phyloP scores from a whole-genome alignment of 1,284 basidiomycete genomes.

The Ceratobasidium theobromae region DNA sequence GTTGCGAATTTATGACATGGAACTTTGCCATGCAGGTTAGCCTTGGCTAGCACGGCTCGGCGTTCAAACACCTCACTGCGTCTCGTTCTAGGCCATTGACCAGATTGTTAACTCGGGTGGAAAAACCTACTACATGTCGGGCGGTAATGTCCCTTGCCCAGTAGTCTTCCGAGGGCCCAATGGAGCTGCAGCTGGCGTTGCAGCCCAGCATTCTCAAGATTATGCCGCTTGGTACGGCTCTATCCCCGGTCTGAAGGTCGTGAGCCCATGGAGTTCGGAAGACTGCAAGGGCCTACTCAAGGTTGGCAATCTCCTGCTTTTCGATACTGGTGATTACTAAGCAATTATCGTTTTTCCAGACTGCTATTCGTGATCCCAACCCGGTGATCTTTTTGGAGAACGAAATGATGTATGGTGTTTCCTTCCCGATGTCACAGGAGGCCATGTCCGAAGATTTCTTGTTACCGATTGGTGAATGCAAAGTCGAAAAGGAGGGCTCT shows the following conservation, averaged over 20 bases:
- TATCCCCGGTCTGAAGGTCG: conserved; percentile 95
- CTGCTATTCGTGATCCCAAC: conserved; percentile 98
- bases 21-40: conserved; percentile 85
- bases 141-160: conserved; percentile 95
- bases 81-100: conserved; percentile 77
- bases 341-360: conserved; percentile 47
- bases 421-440: conserved; percentile 94
- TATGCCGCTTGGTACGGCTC: conserved; percentile 95
- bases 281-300: conserved; percentile 99
- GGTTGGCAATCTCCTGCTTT: conserved; percentile 49
- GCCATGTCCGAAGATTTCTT: conserved; percentile 95
- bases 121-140: conserved; percentile 99
- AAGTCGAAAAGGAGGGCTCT: conserved; percentile 89
- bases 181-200: conserved; percentile 97
- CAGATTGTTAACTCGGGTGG: conserved; percentile 99
- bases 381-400: conserved; percentile 99
- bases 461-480: conserved; percentile 96
- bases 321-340: conserved; percentile 7
- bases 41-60: conserved; percentile 23
- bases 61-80: conserved; percentile 35
- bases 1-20: conserved; percentile 99
- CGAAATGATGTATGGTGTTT: conserved; percentile 97
- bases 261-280: conserved; percentile 96
- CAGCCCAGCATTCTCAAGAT: conserved; percentile 90
- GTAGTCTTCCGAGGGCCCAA: conserved; percentile 99